Base-by-base conservation (phyloP, 2,329 filamentous ascomycete genomes). In the Cadophora sp. region DNA sequence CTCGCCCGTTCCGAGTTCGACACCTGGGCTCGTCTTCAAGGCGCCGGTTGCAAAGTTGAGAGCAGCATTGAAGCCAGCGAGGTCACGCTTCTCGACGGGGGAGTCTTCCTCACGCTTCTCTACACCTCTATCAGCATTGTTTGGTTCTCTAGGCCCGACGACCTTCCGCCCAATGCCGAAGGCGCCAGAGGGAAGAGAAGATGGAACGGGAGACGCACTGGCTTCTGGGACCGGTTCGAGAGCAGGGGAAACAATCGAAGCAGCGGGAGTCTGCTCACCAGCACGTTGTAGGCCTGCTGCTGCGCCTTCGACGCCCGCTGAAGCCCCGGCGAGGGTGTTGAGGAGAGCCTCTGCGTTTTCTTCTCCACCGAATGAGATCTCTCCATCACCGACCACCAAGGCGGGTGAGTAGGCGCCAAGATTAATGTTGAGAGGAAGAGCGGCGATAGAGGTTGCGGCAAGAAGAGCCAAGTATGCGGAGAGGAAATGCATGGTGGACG, bases 301-400 rank as follows among this genome's bases (percentile, higher is more conserved):
- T 22, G 68, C 68, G 1, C 62, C 66, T 50, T 64, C 65, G 47
- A 64, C 73, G 20, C 76, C 24, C n/a, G 63, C 63, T 16, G 80
- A 79, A 36, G 81, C 80, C 11, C 80, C 80, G 27, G 80, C 76
- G 58, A 83, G 77, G 8, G 81, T 80, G 43, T 79, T 76, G 75
- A 83, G 79, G 68, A 83, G 71, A 62, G 77, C 74, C 51, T 77
- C 78, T 18, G 78, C 81, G 65, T 74, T 75, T 73, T 78, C 77
- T 53, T 75, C 79, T 3, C 76, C 79, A 66, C 79, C 80, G 62
- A 84, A 81, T 50, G 81, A 81, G 66, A 84, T 83, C 75, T 82
- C 82, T 76, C 82, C 82, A 78, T 84, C 82, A 81, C 82, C 82
- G 77, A 84, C 82, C 77, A 84, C 82, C 77, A 83, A 71, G 69